phyloP scores from a whole-genome alignment of 1,284 basidiomycete genomes.

The Earliella scabrosa region DNA sequence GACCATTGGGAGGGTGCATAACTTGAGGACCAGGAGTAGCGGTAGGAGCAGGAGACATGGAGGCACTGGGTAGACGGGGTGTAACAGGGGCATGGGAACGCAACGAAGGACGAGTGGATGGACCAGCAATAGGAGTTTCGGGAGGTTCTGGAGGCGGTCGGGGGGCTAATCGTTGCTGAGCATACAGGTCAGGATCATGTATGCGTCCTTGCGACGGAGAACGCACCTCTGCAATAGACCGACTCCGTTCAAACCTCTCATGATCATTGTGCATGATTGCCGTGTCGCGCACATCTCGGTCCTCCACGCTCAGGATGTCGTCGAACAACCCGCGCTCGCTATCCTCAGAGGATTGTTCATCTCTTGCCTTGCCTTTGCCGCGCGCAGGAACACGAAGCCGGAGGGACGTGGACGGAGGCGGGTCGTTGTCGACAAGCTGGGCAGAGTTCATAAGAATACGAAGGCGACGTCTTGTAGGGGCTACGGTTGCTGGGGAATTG shows the following conservation, averaged over 20 bases:
- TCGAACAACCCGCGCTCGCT: constrained; percentile 72
- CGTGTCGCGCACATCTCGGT: constrained; percentile 83
- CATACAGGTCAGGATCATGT: constrained; percentile 2
- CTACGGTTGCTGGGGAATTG: constrained; percentile 32
- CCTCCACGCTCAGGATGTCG: constrained; percentile 70
- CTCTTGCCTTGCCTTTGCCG: constrained; percentile 65
- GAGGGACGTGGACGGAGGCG: constrained; percentile 45
- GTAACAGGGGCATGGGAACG: constrained; percentile 48
- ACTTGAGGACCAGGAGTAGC: constrained; percentile 41
- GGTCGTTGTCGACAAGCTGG: constrained; percentile 30
- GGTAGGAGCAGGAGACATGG: constrained; percentile 40
- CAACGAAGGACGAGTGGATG: constrained; percentile 61
- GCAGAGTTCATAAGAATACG: constrained; percentile 43
- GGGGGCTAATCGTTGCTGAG: constrained; percentile 57
- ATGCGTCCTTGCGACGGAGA: not conserved
- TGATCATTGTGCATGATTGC: constrained; percentile 71
- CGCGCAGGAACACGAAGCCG: constrained; percentile 57
- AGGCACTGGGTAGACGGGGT: constrained; percentile 29
- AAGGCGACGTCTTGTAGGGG: constrained; percentile 43
- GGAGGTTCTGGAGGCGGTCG: constrained; percentile 44
- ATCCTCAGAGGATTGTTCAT: constrained; percentile 52
- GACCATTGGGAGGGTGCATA: constrained; percentile 43
- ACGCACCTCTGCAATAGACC: constrained; percentile 71
- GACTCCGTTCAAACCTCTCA: constrained; percentile 76
- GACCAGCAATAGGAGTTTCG: constrained; percentile 55